phyloP scores from a whole-genome alignment of 192 early-diverging fungal genomes.

The Podila minutissima region DNA sequence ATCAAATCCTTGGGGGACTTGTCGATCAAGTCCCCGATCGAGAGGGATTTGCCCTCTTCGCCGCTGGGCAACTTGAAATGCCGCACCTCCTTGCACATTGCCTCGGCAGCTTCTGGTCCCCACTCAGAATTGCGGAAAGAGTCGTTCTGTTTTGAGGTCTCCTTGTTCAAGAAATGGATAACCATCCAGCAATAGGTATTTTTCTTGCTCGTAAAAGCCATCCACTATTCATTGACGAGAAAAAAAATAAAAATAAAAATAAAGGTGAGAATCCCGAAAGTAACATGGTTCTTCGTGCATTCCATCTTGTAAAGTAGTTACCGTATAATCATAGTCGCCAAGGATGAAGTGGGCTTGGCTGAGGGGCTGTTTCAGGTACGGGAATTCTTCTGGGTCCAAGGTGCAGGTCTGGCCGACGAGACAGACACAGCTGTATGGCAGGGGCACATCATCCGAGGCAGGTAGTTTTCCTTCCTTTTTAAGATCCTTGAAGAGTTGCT shows the following conservation, averaged over 20 bases:
- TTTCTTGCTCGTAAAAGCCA: neutral
- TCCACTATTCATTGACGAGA: neutral
- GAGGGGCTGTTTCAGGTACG: neutral
- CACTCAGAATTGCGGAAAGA: neutral
- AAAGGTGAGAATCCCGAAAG: too few relatives aligned
- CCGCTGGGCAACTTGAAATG: neutral
- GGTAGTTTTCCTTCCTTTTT: neutral
- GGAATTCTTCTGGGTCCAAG: neutral
- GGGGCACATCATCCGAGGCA: neutral
- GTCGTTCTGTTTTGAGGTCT: neutral
- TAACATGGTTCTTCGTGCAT: neutral
- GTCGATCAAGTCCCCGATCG: neutral
- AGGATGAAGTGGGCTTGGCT: neutral
- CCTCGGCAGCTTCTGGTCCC: conserved; percentile 7
- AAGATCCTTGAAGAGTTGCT: neutral
- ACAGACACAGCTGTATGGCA: neutral
- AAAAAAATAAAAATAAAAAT: neutral
- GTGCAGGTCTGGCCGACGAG: neutral
- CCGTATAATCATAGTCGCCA: neutral
- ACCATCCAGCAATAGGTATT: neutral
- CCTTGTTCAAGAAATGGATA: neutral
- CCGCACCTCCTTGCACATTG: neutral
- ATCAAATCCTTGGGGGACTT: neutral
- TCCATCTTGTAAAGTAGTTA: neutral
- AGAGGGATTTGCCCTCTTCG: neutral